A percentile compares a stretch with the other conserved stretches of the same genome.
Evolutionary conservation across 1,139 yeast genomes (phyloP).

Genomic region (Yamadazyma kanchanaburiensis): DNA sequence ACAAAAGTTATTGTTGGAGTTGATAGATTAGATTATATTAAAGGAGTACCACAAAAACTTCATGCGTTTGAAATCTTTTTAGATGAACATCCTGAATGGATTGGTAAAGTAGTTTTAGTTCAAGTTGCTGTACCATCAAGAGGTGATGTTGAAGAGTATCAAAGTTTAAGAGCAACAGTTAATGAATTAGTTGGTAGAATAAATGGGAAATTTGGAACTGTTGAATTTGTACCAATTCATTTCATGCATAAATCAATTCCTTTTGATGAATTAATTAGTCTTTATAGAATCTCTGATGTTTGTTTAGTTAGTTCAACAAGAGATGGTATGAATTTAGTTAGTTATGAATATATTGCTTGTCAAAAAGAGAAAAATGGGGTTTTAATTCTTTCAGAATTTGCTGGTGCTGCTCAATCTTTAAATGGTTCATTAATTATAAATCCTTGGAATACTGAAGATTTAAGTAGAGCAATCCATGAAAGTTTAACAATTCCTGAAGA

Average conservation of each 20-base stretch:
- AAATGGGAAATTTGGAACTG: conserved; percentile 94
- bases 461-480: conserved; percentile 82
- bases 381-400: conserved; percentile 85
- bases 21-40: conserved; percentile 91
- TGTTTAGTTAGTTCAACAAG: conserved; percentile 92
- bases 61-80: conserved; percentile 94
- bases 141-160: conserved; percentile 98
- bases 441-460: conserved; percentile 98
- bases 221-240: conserved; percentile 96
- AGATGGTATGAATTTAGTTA: conserved; percentile 97
- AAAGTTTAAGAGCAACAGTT: conserved; percentile 86
- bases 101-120: conserved; percentile 91
- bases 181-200: conserved; percentile 96
- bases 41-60: conserved; percentile 95
- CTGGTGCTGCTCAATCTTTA: conserved; percentile 98
- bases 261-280: conserved; percentile 85
- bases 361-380: conserved; percentile 86
- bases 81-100: conserved; percentile 95
- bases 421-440: conserved; percentile 92
- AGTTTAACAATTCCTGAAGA: conserved; percentile 83
- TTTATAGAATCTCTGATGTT: conserved; percentile 83
- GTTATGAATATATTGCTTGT: conserved; percentile 95
- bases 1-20: conserved; percentile 92
- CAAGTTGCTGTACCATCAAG: conserved; percentile 98
- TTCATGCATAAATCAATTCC: conserved; percentile 90